Conservation (phyloP, 345 rosid genomes). For the Mangifera indica region DNA sequence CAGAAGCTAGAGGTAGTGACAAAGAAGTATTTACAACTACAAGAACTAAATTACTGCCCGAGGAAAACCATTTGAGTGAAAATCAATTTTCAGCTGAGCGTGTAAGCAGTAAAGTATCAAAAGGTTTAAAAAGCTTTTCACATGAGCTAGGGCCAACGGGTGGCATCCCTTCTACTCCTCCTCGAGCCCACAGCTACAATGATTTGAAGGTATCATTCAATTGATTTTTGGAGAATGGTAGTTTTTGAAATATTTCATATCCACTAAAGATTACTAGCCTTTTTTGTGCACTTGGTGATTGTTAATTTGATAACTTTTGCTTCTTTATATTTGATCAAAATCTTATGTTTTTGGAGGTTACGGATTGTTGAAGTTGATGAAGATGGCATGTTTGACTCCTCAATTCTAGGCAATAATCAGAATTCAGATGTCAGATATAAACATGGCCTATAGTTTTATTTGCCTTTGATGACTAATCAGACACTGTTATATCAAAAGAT, state of each 20-base stretch:
- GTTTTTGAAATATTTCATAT: neutral
- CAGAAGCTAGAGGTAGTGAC: slow-evolving; percentile 31
- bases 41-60: slow-evolving; percentile 28
- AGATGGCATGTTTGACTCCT: too few relatives aligned
- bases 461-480: neutral
- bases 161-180: slow-evolving; percentile 47
- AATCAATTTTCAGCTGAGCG: slow-evolving; percentile 32
- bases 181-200: slow-evolving; percentile 69
- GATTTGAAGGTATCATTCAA: slow-evolving; percentile 52
- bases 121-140: slow-evolving; percentile 66
- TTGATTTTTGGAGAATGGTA: neutral
- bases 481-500: neutral
- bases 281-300: neutral
- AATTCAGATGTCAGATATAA: too few relatives aligned
- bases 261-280: neutral
- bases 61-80: slow-evolving; percentile 21
- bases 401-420: too few relatives aligned
- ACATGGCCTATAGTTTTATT: neutral
- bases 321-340: neutral
- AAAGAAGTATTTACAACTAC: slow-evolving; percentile 30
- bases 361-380: too few relatives aligned
- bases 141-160: slow-evolving; percentile 75
- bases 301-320: neutral
- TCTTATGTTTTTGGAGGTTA: neutral
- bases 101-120: slow-evolving; percentile 38